Percentiles rank a stretch among this genome's conserved stretches.
Conservation (phyloP, 2,329 filamentous ascomycete species). For the Madurella fahalii region DNA sequence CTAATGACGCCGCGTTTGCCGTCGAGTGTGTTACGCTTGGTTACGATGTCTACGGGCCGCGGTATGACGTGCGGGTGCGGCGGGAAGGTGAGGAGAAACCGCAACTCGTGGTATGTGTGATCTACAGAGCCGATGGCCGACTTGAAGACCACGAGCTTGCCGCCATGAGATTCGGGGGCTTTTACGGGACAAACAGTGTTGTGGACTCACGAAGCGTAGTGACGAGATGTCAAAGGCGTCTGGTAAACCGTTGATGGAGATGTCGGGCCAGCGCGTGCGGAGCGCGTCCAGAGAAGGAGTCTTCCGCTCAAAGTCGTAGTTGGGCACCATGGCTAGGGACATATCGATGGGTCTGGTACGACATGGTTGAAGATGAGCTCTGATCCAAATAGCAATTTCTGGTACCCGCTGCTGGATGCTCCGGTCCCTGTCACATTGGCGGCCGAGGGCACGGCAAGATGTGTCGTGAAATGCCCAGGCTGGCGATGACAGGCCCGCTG, state of each 20-base stretch:
- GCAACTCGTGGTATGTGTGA: conserved; percentile 23
- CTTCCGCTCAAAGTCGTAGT: neutral
- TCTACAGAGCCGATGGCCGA: conserved; percentile 1
- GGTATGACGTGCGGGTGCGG: conserved; percentile 26
- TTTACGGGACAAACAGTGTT: neutral
- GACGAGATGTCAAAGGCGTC: neutral
- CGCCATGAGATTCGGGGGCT: neutral
- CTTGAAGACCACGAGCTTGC: neutral
- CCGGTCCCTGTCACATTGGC: neutral
- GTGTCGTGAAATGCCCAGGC: conserved; percentile 2
- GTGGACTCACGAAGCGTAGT: neutral
- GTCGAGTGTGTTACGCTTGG: neutral
- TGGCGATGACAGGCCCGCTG: neutral
- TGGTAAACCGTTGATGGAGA: neutral
- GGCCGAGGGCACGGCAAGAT: neutral
- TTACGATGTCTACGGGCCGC: neutral
- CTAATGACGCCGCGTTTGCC: neutral
- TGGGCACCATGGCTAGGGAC: neutral
- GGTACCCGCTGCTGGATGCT: neutral
- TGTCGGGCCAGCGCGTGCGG: neutral
- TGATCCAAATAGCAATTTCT: neutral
- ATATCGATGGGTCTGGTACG: neutral
- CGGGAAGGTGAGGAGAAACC: conserved; percentile 23
- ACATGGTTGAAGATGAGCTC: neutral
- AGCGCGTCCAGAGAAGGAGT: neutral